phyloP scores from a whole-genome alignment of 306 rosid species.

The Quercus bicolor region DNA sequence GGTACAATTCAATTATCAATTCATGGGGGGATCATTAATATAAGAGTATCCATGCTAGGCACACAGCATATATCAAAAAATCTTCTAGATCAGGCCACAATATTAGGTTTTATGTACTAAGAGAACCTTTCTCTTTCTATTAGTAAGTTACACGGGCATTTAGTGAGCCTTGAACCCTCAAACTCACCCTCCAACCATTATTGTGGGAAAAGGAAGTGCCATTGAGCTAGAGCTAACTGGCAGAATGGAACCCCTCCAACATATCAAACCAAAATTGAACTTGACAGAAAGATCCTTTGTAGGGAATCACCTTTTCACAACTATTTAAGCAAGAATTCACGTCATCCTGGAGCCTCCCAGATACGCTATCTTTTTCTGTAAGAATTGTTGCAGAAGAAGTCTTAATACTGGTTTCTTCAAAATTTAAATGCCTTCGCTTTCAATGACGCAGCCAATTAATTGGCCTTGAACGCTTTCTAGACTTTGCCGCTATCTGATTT shows the following conservation, averaged over 20 bases:
- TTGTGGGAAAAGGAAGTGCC: no score
- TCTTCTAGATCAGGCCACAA: no score
- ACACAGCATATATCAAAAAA: no score
- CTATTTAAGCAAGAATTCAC: constrained; percentile 16
- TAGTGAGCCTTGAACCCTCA: no score
- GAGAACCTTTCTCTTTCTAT: no score
- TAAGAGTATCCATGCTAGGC: no score
- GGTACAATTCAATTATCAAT: no score
- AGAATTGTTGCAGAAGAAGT: constrained; percentile 12
- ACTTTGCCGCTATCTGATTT: constrained; percentile 24
- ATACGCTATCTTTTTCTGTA: constrained; percentile 19
- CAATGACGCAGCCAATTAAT: constrained; percentile 64
- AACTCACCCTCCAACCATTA: no score
- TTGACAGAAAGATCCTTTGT: not conserved
- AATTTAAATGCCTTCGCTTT: constrained; percentile 38
- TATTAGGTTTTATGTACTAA: no score
- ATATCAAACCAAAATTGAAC: not conserved
- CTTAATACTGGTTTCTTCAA: constrained; percentile 25
- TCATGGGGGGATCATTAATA: no score
- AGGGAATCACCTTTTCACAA: constrained; percentile 42
- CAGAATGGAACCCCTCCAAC: not conserved
- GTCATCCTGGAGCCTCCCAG: constrained; percentile 25
- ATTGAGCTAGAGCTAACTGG: no score
- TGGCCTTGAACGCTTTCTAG: constrained; percentile 62
- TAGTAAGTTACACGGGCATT: no score